Percentiles rank a stretch among this genome's conserved stretches.
Conservation (phyloP, 306 rosid species). For the Ormosia emarginata region DNA sequence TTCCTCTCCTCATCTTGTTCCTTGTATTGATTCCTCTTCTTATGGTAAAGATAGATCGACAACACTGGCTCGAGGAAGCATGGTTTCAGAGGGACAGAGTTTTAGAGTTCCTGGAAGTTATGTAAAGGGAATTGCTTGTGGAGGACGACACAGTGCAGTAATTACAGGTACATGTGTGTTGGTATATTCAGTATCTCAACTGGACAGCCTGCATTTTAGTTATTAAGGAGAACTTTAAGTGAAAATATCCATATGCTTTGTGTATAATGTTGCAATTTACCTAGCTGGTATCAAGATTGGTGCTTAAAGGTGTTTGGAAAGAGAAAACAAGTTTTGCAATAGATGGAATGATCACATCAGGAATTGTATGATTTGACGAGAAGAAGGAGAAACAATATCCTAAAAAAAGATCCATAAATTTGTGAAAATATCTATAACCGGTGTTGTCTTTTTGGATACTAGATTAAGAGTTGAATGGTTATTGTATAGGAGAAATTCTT, state of each 20-base stretch:
- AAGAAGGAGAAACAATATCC: background rate
- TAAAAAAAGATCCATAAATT: background rate
- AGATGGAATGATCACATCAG: background rate
- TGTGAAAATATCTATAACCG: background rate
- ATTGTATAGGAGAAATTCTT: too few relatives aligned
- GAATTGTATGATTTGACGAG: background rate
- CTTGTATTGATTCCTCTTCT: constrained; percentile 59
- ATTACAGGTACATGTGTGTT: constrained; percentile 55
- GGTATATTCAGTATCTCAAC: background rate
- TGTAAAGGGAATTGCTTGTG: constrained; percentile 71
- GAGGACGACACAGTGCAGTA: constrained; percentile 87
- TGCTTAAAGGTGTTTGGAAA: background rate
- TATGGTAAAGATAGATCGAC: constrained; percentile 53
- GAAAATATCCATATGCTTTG: background rate
- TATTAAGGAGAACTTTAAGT: background rate
- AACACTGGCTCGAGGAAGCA: constrained; percentile 45
- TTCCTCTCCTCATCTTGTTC: constrained; percentile 82
- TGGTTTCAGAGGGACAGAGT: constrained; percentile 47
- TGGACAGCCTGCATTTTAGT: background rate
- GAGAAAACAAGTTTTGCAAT: background rate
- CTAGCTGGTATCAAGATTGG: background rate
- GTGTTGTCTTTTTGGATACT: background rate
- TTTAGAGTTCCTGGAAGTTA: constrained; percentile 61
- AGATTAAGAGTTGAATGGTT: background rate
- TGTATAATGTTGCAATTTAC: background rate